Evolutionary conservation across 1,284 basidiomycete genomes (phyloP), one percentile per base, ranked within the genome.

Genomic region (Austroboletus sp.): DNA sequence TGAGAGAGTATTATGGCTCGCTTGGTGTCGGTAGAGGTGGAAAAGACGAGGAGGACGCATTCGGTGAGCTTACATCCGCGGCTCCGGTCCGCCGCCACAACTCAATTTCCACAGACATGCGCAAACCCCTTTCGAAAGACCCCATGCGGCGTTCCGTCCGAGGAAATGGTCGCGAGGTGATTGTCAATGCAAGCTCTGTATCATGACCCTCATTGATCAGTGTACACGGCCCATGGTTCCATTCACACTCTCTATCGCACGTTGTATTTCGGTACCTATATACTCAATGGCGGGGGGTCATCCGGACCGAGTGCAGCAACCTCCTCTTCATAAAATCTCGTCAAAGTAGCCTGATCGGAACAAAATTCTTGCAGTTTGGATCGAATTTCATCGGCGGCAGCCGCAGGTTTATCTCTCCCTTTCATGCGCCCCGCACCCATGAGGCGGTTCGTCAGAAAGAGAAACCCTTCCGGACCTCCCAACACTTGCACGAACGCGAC

Each of bases 11-110:
- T 66, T 95, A 95, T 66, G 84, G 83, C 11, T 82, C 74, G 46
- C 68, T 90, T 10, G 84, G 84, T 2, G 61, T 78, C 31, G 79
- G 85, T 9, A 78, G 78, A 51, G 81, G 78, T 8, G 76, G 77
- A 16, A 71, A 76, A 57, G 86, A 90, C 46, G 90, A 94, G 60
- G 89, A 91, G 58, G 90, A 95, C 63, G 92, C 88, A 12, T 94
- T 85, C 66, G 91, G 90, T 91, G 66, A 56, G 86, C 77, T 30
- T 31, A 3, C 21, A 13, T 42, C 37, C 34, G n/a, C 25, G n/a
- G 13, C 33, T 33, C 45, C 41, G 33, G 38, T 11, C 35, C n/a
- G 5, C 12, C n/a, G 3, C 10, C 23, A 19, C 51, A n/a, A 45
- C 46, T 53, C 26, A 57, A 26, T 21, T 31, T 42, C 26, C 36